Percentiles rank a stretch among this genome's conserved stretches.
phyloP scores from a whole-genome alignment of 257 asterid genomes.

The Linderniella brevidens region DNA sequence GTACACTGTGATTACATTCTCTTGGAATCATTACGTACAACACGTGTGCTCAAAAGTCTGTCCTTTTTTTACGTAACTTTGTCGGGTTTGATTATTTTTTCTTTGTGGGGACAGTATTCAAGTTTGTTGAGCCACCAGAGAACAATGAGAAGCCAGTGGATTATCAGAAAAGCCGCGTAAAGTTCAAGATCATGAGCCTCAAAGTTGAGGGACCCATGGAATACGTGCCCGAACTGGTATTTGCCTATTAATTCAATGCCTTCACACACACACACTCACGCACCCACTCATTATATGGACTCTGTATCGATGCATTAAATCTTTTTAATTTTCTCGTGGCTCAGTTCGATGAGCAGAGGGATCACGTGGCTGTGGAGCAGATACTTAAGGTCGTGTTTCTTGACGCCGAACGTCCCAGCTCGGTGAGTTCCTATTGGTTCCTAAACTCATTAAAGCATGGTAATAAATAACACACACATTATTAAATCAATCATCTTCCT shows the following conservation, averaged over 20 bases:
- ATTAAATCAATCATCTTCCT: not conserved
- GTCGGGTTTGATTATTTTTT: constrained; percentile 13
- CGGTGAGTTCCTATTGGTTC: constrained; percentile 24
- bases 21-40: not conserved
- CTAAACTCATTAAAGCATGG: not conserved
- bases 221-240: constrained; percentile 80
- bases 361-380: constrained; percentile 52
- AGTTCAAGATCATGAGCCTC: constrained; percentile 92
- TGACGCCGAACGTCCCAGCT: constrained; percentile 34
- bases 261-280: not conserved
- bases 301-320: not conserved
- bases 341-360: constrained; percentile 62
- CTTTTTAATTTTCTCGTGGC: constrained; percentile 2
- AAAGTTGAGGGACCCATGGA: constrained; percentile 88
- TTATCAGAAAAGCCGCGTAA: constrained; percentile 70
- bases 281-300: not conserved
- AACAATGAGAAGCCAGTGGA: constrained; percentile 87
- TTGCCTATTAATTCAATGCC: constrained; percentile 14
- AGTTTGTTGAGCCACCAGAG: constrained; percentile 93
- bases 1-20: not conserved
- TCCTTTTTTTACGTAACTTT: not conserved
- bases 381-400: constrained; percentile 49
- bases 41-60: too few relatives aligned
- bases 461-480: not conserved
- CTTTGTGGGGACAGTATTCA: constrained; percentile 40